Conservation (phyloP, 2,329 filamentous ascomycete genomes). For the Sclerotinia glacialis region DNA sequence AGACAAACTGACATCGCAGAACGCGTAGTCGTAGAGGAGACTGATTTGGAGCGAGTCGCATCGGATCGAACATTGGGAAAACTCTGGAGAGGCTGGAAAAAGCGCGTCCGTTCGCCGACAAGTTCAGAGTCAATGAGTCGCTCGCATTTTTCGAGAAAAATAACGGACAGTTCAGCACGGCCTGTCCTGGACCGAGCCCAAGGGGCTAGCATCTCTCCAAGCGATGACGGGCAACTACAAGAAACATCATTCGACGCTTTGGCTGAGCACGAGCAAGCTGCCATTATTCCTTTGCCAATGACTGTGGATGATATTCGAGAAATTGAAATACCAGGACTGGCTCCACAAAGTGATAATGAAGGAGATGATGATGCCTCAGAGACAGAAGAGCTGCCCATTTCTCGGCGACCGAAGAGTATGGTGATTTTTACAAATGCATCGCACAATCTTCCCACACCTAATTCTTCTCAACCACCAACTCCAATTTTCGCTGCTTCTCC, state of each 20-base stretch:
- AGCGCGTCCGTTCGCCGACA: conserved; percentile 64
- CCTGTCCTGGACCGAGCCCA: conserved; percentile 19
- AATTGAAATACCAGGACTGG: conserved; percentile 74
- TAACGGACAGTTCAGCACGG: conserved; percentile 38
- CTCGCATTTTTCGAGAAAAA: conserved; percentile 52
- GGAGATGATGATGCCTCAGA: conserved; percentile 45
- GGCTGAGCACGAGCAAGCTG: conserved; percentile 43
- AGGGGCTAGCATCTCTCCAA: conserved; percentile 43
- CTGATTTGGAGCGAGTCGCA: conserved; percentile 89
- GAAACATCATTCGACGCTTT: conserved; percentile 30
- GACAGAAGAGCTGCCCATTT: conserved; percentile 38
- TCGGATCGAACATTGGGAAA: conserved; percentile 84
- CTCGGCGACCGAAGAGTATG: conserved; percentile 44
- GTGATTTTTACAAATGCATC: conserved; percentile 41
- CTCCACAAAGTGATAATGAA: conserved; percentile 61
- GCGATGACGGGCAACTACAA: conserved; percentile 26
- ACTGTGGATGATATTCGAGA: conserved; percentile 69
- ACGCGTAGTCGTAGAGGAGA: conserved; percentile 78
- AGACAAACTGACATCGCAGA: conserved; percentile 53
- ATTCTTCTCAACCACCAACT: conserved; percentile 31
- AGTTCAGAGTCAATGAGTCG: conserved; percentile 47
- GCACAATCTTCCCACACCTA: conserved; percentile 32
- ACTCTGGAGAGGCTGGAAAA: conserved; percentile 94
- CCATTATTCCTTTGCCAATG: conserved; percentile 66
- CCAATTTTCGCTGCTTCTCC: conserved; percentile 19